Conservation (phyloP, 1,284 basidiomycete species). For the Peniophora sp. region DNA sequence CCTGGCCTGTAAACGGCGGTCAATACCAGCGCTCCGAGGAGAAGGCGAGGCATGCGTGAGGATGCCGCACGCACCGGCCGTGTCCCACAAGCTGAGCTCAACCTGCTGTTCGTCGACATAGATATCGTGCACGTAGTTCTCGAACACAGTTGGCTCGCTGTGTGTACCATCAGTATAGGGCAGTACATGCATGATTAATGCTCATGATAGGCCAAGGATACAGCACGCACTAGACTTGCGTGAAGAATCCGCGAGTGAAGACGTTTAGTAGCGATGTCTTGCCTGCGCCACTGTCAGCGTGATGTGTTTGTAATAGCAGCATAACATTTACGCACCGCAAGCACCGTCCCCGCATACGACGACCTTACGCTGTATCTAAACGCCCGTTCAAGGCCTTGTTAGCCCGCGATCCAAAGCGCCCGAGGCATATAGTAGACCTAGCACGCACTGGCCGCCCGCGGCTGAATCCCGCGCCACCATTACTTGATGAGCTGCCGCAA, state of each 20-base stretch:
- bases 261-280: constrained; percentile 82
- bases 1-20: constrained; percentile 61
- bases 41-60: background rate
- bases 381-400: too few relatives aligned
- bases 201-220: too few relatives aligned
- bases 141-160: constrained; percentile 81
- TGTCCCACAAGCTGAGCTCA: constrained; percentile 94
- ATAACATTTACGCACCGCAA: constrained; percentile 50
- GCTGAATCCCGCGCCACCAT: constrained; percentile 6
- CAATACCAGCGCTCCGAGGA: background rate
- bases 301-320: background rate
- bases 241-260: constrained; percentile 82
- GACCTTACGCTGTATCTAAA: constrained; percentile 58
- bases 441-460: constrained; percentile 11
- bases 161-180: background rate
- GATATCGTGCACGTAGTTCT: constrained; percentile 87
- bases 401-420: background rate
- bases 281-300: constrained; percentile 25
- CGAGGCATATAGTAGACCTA: background rate
- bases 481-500: constrained; percentile 10
- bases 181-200: background rate
- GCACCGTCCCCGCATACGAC: constrained; percentile 92
- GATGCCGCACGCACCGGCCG: constrained; percentile 66
- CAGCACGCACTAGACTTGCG: constrained; percentile 74
- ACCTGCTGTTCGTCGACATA: constrained; percentile 77